Evolutionary conservation across 148 eudicot species (phyloP), one percentile per base, ranked within the genome.

Genomic region (Camellia lanceoleosa): DNA sequence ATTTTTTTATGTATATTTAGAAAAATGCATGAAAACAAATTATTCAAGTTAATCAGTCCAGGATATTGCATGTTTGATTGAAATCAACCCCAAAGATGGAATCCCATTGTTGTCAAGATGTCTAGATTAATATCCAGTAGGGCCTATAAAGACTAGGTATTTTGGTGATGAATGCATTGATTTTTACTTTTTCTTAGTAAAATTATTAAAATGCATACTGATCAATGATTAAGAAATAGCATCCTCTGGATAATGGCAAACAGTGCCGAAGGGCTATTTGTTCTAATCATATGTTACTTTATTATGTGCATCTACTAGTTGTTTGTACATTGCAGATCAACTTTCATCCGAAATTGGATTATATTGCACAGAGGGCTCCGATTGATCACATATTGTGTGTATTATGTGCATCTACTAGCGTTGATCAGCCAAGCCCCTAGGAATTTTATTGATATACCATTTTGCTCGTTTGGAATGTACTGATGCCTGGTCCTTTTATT

Each of bases 401-500:
- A 30, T 30, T 30, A 30, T 30, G 38, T 30, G 38, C 38, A 30
- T 30, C 38, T 30, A 30, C 38, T 30, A 30, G 38, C 38, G 38
- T 30, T 30, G 38, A 30, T 30, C 38, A 30, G 38, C 47, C 52
- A 47, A 52, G 60, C 41, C 47, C 20, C 16, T 8, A 2, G 51
- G 42, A 62, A 54, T n/a, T 65, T 49, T 5, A 41, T 58, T 38
- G 2, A 30, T 49, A 66, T 38, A 76, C 38, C 62, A 56, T 69
- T 74, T 13, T 68, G 46, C 75, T 76, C 38, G 59, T 18, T 71
- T 69, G 59, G 46, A 5, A 55, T 61, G 12, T 79, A 79, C 80
- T 81, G 20, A 70, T 83, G 79, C 73, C 52, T 80, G 68, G 41
- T 76, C 49, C 78, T 60, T 83, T 66, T 76, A 77, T 41, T 78